Evolutionary conservation across 2,329 filamentous ascomycete genomes (phyloP).

Genomic region (Rutstroemia sp.): DNA sequence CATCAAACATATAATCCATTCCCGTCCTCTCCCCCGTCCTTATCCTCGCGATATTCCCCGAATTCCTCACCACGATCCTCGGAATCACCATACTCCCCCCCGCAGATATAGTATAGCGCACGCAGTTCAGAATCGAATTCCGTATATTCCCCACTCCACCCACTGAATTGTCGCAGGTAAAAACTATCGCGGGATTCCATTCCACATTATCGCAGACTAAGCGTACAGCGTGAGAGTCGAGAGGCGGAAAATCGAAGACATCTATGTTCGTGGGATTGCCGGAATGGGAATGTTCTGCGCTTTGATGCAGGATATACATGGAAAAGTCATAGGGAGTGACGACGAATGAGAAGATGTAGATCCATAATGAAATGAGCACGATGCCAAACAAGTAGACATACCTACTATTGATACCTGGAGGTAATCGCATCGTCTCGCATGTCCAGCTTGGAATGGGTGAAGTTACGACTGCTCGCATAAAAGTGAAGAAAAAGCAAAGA

Average conservation of each 20-base stretch:
- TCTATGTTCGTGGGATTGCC: constrained; percentile 1
- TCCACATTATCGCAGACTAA: constrained; percentile 18
- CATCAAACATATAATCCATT: constrained; percentile 23
- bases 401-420: not conserved
- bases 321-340: not conserved
- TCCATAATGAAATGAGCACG: not conserved
- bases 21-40: constrained; percentile 10
- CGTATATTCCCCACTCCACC: constrained; percentile 26
- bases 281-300: not conserved
- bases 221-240: constrained; percentile 17
- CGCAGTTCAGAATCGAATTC: constrained; percentile 26
- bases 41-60: constrained; percentile 9
- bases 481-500: not conserved
- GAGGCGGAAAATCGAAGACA: constrained; percentile 19
- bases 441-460: not conserved
- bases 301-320: not conserved
- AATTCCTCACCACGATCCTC: constrained; percentile 49
- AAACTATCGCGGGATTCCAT: constrained; percentile 21
- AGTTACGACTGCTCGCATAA: not conserved
- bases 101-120: constrained; percentile 25
- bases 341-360: not conserved
- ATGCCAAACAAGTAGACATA: not conserved
- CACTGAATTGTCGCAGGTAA: constrained; percentile 21
- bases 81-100: constrained; percentile 41
- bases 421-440: not conserved